Conservation (phyloP, 208 protist species). For the Wallacemonas sp. region DNA sequence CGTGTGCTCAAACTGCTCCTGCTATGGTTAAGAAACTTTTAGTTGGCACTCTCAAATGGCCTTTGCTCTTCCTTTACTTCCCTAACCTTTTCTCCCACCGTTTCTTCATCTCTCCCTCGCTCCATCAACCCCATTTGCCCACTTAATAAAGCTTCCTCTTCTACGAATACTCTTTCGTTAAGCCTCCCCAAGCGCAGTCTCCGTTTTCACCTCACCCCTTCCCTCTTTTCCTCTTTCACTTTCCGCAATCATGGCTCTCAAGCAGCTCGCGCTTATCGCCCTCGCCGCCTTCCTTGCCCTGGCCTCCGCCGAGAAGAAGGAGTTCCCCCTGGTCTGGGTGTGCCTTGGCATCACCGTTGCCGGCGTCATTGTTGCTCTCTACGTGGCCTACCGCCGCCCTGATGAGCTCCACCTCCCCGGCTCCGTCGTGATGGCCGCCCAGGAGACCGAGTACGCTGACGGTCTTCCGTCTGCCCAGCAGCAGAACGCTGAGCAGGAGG, state of each 20-base stretch:
- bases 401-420: slow-evolving; percentile 47
- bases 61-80: too few species aligned
- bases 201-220: too few species aligned
- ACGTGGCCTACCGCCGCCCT: slow-evolving; percentile 57
- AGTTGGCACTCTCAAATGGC: too few species aligned
- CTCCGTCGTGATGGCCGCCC: slow-evolving; percentile 37
- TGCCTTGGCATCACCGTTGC: slow-evolving; percentile 65
- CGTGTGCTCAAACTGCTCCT: too few species aligned
- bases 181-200: too few species aligned
- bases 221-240: too few species aligned
- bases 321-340: slow-evolving; percentile 65
- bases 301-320: slow-evolving; percentile 36
- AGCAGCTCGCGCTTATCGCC: slow-evolving; percentile 27
- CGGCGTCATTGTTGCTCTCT: slow-evolving; percentile 43
- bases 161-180: too few species aligned
- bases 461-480: slow-evolving; percentile 17
- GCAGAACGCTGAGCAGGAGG: not conserved
- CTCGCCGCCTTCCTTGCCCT: slow-evolving; percentile 27
- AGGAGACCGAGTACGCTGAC: slow-evolving; percentile 24
- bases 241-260: slow-evolving; percentile 13
- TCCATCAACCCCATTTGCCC: too few species aligned
- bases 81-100: too few species aligned
- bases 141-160: too few species aligned
- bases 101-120: too few species aligned
- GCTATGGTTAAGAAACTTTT: too few species aligned